These are phyloP conservation scores for Cladosporium sp. DNA, from an alignment of 2,329 filamentous ascomycete species.

Conservation along the genomic window DNA sequence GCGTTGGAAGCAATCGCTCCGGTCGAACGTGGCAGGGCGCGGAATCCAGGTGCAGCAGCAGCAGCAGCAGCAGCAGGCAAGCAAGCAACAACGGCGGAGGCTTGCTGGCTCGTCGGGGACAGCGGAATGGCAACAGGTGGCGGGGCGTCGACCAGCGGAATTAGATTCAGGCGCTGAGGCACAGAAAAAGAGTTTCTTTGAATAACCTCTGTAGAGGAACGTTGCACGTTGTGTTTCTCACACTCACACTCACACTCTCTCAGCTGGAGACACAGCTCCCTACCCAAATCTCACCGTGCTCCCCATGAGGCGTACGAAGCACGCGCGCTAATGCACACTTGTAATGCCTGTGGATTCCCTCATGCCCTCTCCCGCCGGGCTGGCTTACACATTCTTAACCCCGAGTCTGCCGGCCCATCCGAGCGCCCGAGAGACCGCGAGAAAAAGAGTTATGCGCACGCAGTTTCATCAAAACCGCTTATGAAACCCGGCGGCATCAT, in stretches of 20 bases:
- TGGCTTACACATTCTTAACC: background rate
- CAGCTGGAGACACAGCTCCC: background rate
- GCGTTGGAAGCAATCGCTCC: background rate
- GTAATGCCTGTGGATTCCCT: background rate
- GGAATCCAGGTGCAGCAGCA: background rate
- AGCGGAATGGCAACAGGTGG: slow-evolving; percentile 1
- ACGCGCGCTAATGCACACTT: background rate
- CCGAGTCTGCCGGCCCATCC: slow-evolving; percentile 1
- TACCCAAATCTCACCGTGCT: slow-evolving; percentile 4
- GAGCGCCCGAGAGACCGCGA: background rate
- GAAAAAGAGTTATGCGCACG: background rate
- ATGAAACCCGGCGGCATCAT: slow-evolving; percentile 1
- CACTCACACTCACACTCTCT: background rate
- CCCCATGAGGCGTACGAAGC: slow-evolving; percentile 3
- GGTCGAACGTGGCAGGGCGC: background rate
- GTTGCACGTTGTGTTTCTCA: background rate
- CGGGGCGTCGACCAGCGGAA: background rate
- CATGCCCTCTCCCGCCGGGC: background rate
- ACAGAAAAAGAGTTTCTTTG: background rate
- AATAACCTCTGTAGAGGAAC: background rate
- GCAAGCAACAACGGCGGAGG: background rate
- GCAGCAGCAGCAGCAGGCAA: background rate
- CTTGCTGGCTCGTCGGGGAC: background rate
- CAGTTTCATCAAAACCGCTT: background rate
- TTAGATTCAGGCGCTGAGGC: background rate